Percentiles rank a stretch among this genome's conserved stretches.
Evolutionary conservation across 768 basidiomycete species (phyloP).

Genomic region (Tremella mesenterica): DNA sequence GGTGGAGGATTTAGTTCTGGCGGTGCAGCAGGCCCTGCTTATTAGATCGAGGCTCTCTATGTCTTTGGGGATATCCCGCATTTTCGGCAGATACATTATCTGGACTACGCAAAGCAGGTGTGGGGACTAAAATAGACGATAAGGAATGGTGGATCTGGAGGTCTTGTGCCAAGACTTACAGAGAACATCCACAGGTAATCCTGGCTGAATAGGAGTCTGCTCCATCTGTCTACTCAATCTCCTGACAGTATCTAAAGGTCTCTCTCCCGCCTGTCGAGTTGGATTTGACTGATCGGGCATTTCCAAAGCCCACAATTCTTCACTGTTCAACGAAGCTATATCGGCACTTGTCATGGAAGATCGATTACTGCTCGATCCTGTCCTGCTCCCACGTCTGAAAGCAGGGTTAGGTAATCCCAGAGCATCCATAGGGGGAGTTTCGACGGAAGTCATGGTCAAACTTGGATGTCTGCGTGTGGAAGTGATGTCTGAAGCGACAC

Average conservation of each 20-base stretch:
- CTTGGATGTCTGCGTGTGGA: constrained; percentile 8
- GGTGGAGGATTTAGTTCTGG: constrained; percentile 10
- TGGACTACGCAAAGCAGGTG: no score
- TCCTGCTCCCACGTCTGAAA: constrained; percentile 17
- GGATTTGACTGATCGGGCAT: constrained; percentile 41
- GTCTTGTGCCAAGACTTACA: constrained; percentile 18
- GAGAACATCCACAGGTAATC: constrained; percentile 33
- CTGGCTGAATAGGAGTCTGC: constrained; percentile 2
- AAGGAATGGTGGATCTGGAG: neutral
- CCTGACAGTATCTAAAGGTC: constrained; percentile 39
- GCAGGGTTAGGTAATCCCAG: constrained; percentile 32
- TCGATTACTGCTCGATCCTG: constrained; percentile 20
- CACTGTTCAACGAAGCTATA: constrained; percentile 24
- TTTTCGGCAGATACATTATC: no score
- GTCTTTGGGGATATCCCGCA: no score
- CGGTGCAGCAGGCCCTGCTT: constrained; percentile 31
- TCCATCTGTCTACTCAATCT: constrained; percentile 27
- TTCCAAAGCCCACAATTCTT: constrained; percentile 28
- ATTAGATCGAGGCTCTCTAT: neutral
- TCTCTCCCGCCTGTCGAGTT: constrained; percentile 26
- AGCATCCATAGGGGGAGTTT: constrained; percentile 18
- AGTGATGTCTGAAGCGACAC: neutral
- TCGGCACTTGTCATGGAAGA: constrained; percentile 24
- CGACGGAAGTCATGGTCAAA: constrained; percentile 24
- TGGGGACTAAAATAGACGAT: no score